Evolutionary conservation across 2,329 filamentous ascomycete species (phyloP).

Genomic region (Calonectria hongkongensis): DNA sequence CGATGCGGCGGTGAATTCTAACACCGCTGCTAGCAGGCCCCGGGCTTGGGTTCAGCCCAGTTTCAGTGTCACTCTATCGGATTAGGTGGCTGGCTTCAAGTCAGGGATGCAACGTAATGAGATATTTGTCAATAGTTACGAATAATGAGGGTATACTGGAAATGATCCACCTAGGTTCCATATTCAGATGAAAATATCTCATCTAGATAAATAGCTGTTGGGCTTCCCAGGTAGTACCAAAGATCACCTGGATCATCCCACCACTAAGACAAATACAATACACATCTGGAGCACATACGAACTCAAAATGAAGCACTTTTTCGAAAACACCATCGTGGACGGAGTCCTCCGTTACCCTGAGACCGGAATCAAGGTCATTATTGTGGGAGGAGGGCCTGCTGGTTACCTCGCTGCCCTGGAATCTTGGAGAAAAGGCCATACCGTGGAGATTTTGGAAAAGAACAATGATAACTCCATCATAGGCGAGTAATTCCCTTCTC

Average conservation of each 20-base stretch:
- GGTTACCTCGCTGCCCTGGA: neutral
- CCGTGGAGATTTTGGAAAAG: slow-evolving; percentile 5
- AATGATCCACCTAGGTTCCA: neutral
- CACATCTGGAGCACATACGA: neutral
- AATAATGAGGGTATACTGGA: neutral
- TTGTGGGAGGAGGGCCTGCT: neutral
- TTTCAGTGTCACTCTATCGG: no score
- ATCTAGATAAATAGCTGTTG: slow-evolving; percentile 77
- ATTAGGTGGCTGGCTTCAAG: no score
- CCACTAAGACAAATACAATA: no score
- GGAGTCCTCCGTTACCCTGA: neutral
- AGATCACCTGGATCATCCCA: no score
- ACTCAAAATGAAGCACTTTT: neutral
- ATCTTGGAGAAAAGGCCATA: slow-evolving; percentile 3
- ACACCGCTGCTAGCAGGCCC: no score
- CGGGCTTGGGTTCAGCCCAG: no score
- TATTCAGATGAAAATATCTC: slow-evolving; percentile 57
- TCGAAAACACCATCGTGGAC: neutral
- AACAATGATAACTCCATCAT: neutral
- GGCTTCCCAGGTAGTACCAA: neutral
- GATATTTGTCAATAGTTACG: neutral
- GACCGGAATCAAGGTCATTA: neutral
- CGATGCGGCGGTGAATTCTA: no score
- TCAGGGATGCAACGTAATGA: neutral
- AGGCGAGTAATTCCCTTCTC: neutral